Conservation (phyloP, 306 rosid genomes). For the Lathyrus sativus region DNA sequence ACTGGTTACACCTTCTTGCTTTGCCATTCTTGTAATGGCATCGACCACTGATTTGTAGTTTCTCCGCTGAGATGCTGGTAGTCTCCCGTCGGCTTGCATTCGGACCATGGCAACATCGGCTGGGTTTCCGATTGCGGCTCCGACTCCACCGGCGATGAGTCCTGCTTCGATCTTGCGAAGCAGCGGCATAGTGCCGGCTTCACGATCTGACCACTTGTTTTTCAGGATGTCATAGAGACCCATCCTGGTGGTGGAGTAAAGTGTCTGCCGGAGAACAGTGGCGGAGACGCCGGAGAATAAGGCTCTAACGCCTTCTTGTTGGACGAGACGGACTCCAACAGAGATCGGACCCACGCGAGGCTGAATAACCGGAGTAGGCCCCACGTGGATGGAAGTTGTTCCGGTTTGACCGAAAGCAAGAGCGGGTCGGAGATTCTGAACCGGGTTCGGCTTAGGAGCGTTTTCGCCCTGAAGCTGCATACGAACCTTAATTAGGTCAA, state of each 20-base stretch:
- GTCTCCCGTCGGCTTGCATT: constrained; percentile 82
- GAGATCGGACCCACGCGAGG: constrained; percentile 56
- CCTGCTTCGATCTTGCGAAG: constrained; percentile 58
- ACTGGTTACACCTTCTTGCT: constrained; percentile 61
- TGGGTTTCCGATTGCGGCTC: constrained; percentile 70
- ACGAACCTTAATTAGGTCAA: constrained; percentile 76
- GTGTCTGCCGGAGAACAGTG: constrained; percentile 72
- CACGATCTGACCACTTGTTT: constrained; percentile 64
- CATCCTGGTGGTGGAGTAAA: constrained; percentile 85
- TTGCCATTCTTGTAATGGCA: constrained; percentile 61
- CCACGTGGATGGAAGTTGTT: constrained; percentile 40
- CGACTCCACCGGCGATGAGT: constrained; percentile 62
- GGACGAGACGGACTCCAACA: constrained; percentile 60
- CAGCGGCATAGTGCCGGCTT: constrained; percentile 49
- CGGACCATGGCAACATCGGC: constrained; percentile 85
- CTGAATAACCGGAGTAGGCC: constrained; percentile 4
- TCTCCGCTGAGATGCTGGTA: constrained; percentile 62
- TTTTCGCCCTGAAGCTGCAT: constrained; percentile 84
- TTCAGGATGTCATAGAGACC: constrained; percentile 74
- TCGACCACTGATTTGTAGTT: constrained; percentile 72
- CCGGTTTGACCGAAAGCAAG: constrained; percentile 46
- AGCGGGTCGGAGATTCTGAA: constrained; percentile 54
- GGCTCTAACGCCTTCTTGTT: constrained; percentile 64
- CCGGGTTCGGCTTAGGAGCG: constrained; percentile 39
- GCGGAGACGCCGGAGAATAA: constrained; percentile 81